Conservation (phyloP, 495 filamentous ascomycete species). For the Amorphotheca resinae region DNA sequence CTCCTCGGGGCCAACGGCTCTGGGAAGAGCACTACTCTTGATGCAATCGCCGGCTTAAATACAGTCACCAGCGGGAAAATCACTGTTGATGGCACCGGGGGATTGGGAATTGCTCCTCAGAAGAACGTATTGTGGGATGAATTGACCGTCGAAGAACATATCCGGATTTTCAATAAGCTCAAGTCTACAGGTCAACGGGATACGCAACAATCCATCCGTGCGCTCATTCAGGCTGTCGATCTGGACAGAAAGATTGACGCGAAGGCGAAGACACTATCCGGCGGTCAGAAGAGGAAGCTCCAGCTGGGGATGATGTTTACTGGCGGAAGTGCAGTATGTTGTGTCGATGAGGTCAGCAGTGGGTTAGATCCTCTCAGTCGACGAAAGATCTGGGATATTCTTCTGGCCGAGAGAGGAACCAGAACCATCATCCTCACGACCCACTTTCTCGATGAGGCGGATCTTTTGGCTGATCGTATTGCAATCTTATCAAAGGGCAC, state of each 20-base stretch:
- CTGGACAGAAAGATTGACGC: constrained; percentile 56
- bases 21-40: constrained; percentile 79
- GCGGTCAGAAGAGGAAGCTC: constrained; percentile 82
- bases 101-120: constrained; percentile 77
- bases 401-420: constrained; percentile 63
- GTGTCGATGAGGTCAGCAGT: constrained; percentile 76
- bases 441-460: constrained; percentile 72
- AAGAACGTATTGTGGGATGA: constrained; percentile 86
- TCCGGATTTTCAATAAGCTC: constrained; percentile 62
- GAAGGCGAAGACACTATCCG: constrained; percentile 56
- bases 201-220: constrained; percentile 37
- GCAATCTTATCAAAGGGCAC: constrained; percentile 64
- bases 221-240: constrained; percentile 55
- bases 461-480: constrained; percentile 64
- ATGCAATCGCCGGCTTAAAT: constrained; percentile 69
- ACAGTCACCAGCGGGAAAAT: constrained; percentile 59
- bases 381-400: constrained; percentile 81
- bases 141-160: constrained; percentile 71
- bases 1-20: constrained; percentile 77
- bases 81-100: constrained; percentile 55
- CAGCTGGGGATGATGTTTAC: constrained; percentile 91
- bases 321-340: constrained; percentile 71
- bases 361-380: constrained; percentile 73
- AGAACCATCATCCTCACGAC: constrained; percentile 77
- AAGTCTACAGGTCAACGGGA: constrained; percentile 47